phyloP scores from a whole-genome alignment of 208 protist species.

The Acanthamoeba lugdunensis region DNA sequence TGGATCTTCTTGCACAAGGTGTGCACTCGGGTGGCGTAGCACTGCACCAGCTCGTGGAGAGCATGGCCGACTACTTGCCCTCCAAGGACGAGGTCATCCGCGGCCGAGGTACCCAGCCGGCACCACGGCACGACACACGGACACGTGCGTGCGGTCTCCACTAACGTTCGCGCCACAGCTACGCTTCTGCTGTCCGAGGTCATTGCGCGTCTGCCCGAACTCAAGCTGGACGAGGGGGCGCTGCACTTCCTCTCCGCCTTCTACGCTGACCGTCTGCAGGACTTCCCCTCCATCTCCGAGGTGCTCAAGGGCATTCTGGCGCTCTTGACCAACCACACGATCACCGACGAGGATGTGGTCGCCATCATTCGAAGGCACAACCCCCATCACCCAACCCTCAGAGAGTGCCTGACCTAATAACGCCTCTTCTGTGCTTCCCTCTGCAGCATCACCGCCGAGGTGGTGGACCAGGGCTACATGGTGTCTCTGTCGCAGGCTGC shows the following conservation, averaged over 20 bases:
- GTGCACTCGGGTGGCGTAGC: neutral
- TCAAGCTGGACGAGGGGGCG: constrained; percentile 23
- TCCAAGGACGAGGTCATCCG: constrained; percentile 58
- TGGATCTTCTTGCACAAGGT: neutral
- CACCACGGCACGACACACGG: neutral
- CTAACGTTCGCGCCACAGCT: neutral
- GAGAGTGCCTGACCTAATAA: neutral
- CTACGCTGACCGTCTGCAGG: constrained; percentile 56
- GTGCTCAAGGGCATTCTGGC: constrained; percentile 52
- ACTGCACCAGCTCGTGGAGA: constrained; percentile 64
- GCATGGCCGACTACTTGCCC: constrained; percentile 54
- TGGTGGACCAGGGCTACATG: constrained; percentile 62
- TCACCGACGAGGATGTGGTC: neutral
- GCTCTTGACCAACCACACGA: constrained; percentile 6
- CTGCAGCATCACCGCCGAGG: constrained; percentile 43
- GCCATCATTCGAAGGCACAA: constrained; percentile 11
- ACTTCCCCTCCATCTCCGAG: constrained; percentile 54
- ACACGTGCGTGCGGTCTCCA: neutral
- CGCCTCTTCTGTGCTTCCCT: neutral
- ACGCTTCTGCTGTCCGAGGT: constrained; percentile 64
- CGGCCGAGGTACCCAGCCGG: constrained; percentile 1
- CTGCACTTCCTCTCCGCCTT: constrained; percentile 59
- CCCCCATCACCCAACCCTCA: no score
- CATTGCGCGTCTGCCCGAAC: constrained; percentile 28
- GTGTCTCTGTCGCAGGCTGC: constrained; percentile 48